Conservation (phyloP, 208 protist genomes). For the Leishmania lainsoni region DNA sequence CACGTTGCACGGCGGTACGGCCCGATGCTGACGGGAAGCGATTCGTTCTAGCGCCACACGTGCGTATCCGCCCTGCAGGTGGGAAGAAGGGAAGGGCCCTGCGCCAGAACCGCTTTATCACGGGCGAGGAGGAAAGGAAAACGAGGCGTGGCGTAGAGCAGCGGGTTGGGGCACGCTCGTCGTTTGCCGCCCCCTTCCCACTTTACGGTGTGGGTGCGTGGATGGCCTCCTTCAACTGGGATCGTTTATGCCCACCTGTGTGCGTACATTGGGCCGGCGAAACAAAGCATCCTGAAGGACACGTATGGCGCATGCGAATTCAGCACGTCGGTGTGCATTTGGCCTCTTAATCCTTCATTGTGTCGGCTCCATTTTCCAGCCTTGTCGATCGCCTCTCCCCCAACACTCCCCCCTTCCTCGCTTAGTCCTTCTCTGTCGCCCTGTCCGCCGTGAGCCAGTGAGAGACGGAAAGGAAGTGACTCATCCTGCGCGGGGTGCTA, state of each 20-base stretch:
- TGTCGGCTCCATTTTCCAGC: no score
- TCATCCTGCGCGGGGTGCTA: no score
- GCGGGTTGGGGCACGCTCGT: neutral
- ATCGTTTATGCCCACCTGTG: conserved; percentile 2
- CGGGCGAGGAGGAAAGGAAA: no score
- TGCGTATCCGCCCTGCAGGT: neutral
- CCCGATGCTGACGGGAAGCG: conserved; percentile 80
- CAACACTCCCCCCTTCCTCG: no score
- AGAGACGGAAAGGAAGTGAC: no score
- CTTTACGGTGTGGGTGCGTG: neutral
- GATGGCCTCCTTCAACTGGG: neutral
- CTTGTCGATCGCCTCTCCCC: no score
- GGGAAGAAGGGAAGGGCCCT: neutral
- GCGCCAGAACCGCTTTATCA: neutral
- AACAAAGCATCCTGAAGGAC: no score
- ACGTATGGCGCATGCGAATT: no score
- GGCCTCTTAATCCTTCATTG: no score
- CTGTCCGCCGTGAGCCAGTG: no score
- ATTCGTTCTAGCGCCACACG: conserved; percentile 50
- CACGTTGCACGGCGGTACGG: conserved; percentile 80
- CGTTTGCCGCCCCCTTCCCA: neutral
- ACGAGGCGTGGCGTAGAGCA: neutral
- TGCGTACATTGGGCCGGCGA: neutral
- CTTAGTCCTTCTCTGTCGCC: neutral
- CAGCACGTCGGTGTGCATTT: no score